These are phyloP conservation scores for Purpureocillium takamizusanense DNA, from an alignment of 2,329 filamentous ascomycete genomes.

Conservation along the genomic window DNA sequence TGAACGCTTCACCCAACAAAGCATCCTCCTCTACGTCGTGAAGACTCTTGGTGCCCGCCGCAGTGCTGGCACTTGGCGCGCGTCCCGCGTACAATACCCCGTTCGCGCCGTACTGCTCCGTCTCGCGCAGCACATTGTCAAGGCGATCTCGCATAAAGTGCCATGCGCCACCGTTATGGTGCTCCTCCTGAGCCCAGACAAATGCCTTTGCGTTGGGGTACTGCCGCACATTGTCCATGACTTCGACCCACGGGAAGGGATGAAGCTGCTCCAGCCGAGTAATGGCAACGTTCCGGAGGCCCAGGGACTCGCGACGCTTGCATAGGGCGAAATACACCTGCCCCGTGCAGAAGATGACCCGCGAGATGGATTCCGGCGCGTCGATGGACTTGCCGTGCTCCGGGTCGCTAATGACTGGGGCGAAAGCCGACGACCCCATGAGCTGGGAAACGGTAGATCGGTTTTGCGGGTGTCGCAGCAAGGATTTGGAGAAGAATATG, in stretches of 20 bases:
- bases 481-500: constrained; percentile 96
- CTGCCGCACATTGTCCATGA: constrained; percentile 90
- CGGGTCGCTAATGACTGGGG: constrained; percentile 89
- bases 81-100: constrained; percentile 96
- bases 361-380: constrained; percentile 76
- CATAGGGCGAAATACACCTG: constrained; percentile 86
- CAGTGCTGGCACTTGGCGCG: constrained; percentile 85
- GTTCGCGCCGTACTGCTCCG: constrained; percentile 83
- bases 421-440: constrained; percentile 73
- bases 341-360: constrained; percentile 87
- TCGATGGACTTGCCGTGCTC: constrained; percentile 73
- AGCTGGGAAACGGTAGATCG: constrained; percentile 88
- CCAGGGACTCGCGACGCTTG: constrained; percentile 82
- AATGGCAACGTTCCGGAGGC: constrained; percentile 82
- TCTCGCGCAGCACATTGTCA: constrained; percentile 90
- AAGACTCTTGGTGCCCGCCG: constrained; percentile 79
- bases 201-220: constrained; percentile 98
- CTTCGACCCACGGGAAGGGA: constrained; percentile 96
- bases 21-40: constrained; percentile 92
- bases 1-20: constrained; percentile 58
- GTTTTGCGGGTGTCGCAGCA: constrained; percentile 87
- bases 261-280: constrained; percentile 96
- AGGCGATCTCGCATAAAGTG: constrained; percentile 91
- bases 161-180: constrained; percentile 94
- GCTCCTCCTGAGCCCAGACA: constrained; percentile 96